These are phyloP conservation scores for Pseudozyma tsukubaensis DNA, from an alignment of 1,284 basidiomycete genomes.

Conservation along the genomic window DNA sequence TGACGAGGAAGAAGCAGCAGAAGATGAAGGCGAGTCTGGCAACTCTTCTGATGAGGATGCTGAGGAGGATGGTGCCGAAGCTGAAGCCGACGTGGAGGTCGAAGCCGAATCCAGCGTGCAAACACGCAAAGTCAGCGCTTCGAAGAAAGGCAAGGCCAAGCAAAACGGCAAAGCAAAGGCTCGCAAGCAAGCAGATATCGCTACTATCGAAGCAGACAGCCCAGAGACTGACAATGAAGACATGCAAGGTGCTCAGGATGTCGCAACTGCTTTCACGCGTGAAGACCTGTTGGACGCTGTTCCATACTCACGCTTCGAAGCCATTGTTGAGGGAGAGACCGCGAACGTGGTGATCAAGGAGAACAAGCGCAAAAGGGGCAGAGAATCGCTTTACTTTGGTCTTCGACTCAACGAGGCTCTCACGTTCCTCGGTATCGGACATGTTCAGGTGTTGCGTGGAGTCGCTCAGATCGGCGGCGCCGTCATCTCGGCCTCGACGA, in stretches of 20 bases:
- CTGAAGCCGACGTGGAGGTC: not conserved
- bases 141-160: not conserved
- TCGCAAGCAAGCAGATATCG: not conserved
- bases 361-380: conserved; percentile 34
- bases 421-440: conserved; percentile 36
- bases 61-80: conserved; percentile 5
- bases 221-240: not conserved
- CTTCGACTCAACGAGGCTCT: conserved; percentile 28
- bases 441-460: conserved; percentile 29
- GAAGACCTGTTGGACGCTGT: conserved; percentile 28
- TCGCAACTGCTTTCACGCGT: conserved; percentile 3
- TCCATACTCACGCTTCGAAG: conserved; percentile 36
- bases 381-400: conserved; percentile 30
- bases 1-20: not conserved
- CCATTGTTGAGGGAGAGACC: conserved; percentile 8
- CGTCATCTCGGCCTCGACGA: conserved; percentile 12
- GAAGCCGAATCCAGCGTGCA: not conserved
- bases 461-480: conserved; percentile 38
- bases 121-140: not conserved
- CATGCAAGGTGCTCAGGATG: not conserved
- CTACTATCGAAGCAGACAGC: conserved; percentile 1
- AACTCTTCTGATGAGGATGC: conserved; percentile 4
- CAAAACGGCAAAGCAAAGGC: conserved; percentile 13
- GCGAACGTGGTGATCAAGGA: conserved; percentile 19
- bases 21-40: not conserved